A percentile compares a stretch with the other conserved stretches of the same genome.
Conservation (phyloP, 257 asterid species). For the Lycium ferocissimum region DNA sequence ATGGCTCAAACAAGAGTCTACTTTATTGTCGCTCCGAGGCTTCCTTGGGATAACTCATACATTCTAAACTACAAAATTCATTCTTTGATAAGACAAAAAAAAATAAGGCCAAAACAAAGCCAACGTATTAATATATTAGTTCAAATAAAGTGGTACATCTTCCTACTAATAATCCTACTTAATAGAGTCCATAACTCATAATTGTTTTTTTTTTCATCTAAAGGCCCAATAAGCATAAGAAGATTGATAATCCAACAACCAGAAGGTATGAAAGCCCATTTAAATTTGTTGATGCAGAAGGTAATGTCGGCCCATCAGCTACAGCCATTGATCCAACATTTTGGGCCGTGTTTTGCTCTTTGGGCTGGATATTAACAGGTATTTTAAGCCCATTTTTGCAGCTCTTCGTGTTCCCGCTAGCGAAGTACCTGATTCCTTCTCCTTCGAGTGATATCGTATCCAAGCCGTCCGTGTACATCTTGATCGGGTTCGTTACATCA, state of each 20-base stretch:
- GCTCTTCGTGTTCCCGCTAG: constrained; percentile 27
- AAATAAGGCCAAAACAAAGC: not conserved
- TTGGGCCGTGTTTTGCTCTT: not conserved
- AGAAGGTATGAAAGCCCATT: constrained; percentile 28
- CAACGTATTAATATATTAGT: not conserved
- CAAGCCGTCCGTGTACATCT: constrained; percentile 34
- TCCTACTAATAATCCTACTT: constrained; percentile 15
- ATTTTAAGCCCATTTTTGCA: constrained; percentile 37
- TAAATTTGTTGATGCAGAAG: constrained; percentile 24
- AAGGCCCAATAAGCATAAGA: constrained; percentile 10
- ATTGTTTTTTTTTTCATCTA: not conserved
- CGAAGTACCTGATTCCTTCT: constrained; percentile 40
- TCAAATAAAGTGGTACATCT: not conserved
- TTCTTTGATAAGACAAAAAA: not conserved
- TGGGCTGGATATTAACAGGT: constrained; percentile 30
- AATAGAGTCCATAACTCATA: not conserved
- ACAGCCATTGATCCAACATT: not conserved
- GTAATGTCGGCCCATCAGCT: constrained; percentile 34
- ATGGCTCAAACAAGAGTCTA: no score
- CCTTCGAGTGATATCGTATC: constrained; percentile 32
- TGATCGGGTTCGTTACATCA: constrained; percentile 35
- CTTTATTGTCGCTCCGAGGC: no score
- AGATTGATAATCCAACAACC: constrained; percentile 10
- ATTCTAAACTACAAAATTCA: not conserved
- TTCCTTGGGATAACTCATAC: not conserved